Evolutionary conservation across 2,329 filamentous ascomycete genomes (phyloP).

Genomic region (Aureobasidium zeae): DNA sequence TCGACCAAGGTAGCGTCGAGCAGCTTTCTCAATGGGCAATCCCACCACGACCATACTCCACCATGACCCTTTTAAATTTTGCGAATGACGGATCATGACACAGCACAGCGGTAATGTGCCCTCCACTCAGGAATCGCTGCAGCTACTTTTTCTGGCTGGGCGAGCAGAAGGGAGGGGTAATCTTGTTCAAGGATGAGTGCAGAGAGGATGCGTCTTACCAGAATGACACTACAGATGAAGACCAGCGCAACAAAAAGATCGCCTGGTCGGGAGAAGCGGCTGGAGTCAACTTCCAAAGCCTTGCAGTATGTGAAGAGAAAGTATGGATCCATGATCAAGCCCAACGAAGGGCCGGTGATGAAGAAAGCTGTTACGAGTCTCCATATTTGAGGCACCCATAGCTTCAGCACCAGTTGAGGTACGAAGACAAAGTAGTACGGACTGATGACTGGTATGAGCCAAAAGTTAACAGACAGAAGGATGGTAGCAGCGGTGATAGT

Average conservation of each 20-base stretch:
- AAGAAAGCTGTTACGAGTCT: conserved; percentile 50
- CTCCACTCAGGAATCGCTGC: conserved; percentile 48
- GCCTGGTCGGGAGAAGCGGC: conserved; percentile 64
- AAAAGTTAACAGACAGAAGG: conserved; percentile 51
- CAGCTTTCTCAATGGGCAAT: conserved; percentile 44
- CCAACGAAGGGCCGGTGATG: conserved; percentile 46
- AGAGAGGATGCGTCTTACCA: conserved; percentile 55
- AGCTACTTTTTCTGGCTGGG: conserved; percentile 40
- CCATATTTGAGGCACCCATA: conserved; percentile 54
- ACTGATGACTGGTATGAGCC: conserved; percentile 34
- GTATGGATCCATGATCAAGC: conserved; percentile 64
- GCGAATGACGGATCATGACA: conserved; percentile 42
- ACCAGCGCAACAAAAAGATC: conserved; percentile 73
- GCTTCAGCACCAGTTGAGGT: conserved; percentile 33
- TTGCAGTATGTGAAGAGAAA: conserved; percentile 70
- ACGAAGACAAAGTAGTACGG: conserved; percentile 47
- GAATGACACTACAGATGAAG: conserved; percentile 61
- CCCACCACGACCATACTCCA: conserved; percentile 44
- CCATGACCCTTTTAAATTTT: conserved; percentile 36
- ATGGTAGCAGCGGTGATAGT: conserved; percentile 58
- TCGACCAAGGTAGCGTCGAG: conserved; percentile 44
- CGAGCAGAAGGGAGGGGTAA: conserved; percentile 50
- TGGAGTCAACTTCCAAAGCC: conserved; percentile 60
- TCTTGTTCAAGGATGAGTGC: conserved; percentile 31
- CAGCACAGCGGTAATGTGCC: conserved; percentile 45